These are phyloP conservation scores for Rhizoclosmatium sp. DNA, from an alignment of 192 early-diverging fungal genomes.

Conservation along the genomic window DNA sequence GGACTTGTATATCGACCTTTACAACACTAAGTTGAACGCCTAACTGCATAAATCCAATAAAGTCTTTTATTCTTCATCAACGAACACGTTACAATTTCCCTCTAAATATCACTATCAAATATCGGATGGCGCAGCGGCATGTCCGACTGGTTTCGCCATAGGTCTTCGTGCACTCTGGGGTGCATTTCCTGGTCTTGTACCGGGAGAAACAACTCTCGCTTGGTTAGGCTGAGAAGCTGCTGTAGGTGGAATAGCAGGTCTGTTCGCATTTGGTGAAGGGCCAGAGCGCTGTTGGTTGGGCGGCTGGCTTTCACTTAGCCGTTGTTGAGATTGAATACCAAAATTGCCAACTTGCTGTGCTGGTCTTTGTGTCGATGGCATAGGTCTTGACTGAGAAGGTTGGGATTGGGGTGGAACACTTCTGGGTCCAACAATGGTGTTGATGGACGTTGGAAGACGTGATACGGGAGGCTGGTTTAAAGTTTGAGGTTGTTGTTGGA, in stretches of 20 bases:
- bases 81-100: too few species aligned
- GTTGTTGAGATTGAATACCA: neutral
- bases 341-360: neutral
- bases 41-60: too few species aligned
- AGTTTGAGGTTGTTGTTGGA: conserved; percentile 1
- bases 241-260: neutral
- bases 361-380: too few species aligned
- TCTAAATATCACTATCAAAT: conserved; percentile 8
- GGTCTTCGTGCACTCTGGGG: neutral
- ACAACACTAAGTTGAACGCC: neutral
- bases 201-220: neutral
- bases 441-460: too few species aligned
- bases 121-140: conserved; percentile 18
- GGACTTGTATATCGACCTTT: conserved; percentile 64
- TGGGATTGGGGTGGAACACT: too few species aligned
- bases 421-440: too few species aligned
- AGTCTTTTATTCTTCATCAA: too few species aligned
- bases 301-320: neutral
- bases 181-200: neutral
- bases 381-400: too few species aligned
- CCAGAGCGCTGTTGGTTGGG: neutral
- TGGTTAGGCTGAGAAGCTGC: neutral
- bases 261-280: neutral
- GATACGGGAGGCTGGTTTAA: too few species aligned
- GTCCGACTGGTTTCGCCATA: neutral